Evolutionary conservation across 495 filamentous ascomycete species (phyloP).

Genomic region (Parachaetomium inaequale): DNA sequence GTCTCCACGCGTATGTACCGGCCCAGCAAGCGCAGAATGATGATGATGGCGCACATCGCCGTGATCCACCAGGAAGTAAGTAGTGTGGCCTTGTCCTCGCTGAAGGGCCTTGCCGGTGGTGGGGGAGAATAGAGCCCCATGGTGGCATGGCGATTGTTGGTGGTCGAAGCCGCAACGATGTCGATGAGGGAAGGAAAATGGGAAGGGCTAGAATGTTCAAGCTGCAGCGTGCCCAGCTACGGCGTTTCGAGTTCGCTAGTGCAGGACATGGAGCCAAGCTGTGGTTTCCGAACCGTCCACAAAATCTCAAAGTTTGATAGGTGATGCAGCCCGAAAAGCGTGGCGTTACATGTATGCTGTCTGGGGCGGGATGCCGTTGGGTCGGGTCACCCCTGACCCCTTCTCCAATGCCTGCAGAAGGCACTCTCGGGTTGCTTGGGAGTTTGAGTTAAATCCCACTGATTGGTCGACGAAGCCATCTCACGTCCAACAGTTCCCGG

Average conservation of each 20-base stretch:
- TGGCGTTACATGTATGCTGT: neutral
- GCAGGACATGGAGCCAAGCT: neutral
- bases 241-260: neutral
- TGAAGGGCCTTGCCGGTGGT: constrained; percentile 53
- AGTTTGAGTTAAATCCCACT: too few species aligned
- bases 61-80: constrained; percentile 94
- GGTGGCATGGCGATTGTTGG: constrained; percentile 13
- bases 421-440: too few species aligned
- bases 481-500: neutral
- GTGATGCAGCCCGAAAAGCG: neutral
- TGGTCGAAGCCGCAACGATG: neutral
- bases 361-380: neutral
- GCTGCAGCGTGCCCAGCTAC: neutral
- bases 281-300: neutral
- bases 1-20: constrained; percentile 76
- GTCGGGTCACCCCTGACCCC: too few species aligned
- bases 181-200: neutral
- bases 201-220: neutral
- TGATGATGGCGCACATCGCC: constrained; percentile 70
- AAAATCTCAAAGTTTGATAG: neutral
- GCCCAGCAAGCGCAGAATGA: constrained; percentile 69
- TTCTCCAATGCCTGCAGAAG: too few species aligned
- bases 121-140: constrained; percentile 55
- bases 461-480: neutral
- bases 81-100: constrained; percentile 68